Percentiles rank a stretch among this genome's conserved stretches.
These are phyloP conservation scores for Cudoniella acicularis DNA, from an alignment of 495 filamentous ascomycete genomes.

Conservation along the genomic window DNA sequence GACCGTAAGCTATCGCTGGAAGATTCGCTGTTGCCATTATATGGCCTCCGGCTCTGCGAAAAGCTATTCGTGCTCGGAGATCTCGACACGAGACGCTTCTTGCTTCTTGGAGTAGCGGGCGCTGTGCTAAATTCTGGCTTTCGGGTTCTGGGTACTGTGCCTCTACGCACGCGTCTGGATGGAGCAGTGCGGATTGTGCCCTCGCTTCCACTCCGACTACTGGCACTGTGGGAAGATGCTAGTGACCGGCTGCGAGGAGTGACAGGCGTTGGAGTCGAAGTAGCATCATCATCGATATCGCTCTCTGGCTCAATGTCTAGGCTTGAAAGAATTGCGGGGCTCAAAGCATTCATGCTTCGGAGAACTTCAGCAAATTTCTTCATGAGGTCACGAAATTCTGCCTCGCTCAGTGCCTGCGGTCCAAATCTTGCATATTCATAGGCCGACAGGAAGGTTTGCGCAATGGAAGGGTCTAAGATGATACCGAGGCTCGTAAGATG, in stretches of 20 bases:
- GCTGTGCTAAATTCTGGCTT: slow-evolving; percentile 43
- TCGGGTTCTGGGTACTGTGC: slow-evolving; percentile 35
- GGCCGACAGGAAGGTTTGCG: slow-evolving; percentile 59
- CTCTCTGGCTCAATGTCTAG: slow-evolving; percentile 35
- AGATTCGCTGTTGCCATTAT: slow-evolving; percentile 30
- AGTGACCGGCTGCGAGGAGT: slow-evolving; percentile 27
- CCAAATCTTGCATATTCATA: slow-evolving; percentile 90
- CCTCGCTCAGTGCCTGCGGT: slow-evolving; percentile 47
- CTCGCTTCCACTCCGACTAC: slow-evolving; percentile 23
- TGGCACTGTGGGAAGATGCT: slow-evolving; percentile 17
- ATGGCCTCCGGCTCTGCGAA: slow-evolving; percentile 38
- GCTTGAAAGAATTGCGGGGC: slow-evolving; percentile 34
- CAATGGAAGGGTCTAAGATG: slow-evolving; percentile 53
- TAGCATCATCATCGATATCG: slow-evolving; percentile 44
- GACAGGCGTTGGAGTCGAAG: slow-evolving; percentile 32
- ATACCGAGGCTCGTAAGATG: slow-evolving; percentile 66
- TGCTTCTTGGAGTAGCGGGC: slow-evolving; percentile 47
- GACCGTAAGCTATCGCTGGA: slow-evolving; percentile 40
- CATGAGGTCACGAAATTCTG: slow-evolving; percentile 80
- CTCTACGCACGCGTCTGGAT: slow-evolving; percentile 20
- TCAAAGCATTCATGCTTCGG: slow-evolving; percentile 65
- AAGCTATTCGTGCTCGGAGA: slow-evolving; percentile 36
- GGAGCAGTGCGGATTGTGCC: slow-evolving; percentile 25
- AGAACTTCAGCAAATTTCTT: slow-evolving; percentile 80
- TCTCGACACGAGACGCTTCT: slow-evolving; percentile 31